Evolutionary conservation across 2,329 filamentous ascomycete species (phyloP), one percentile per base, ranked within the genome.

Genomic region (Ciborinia camelliae): DNA sequence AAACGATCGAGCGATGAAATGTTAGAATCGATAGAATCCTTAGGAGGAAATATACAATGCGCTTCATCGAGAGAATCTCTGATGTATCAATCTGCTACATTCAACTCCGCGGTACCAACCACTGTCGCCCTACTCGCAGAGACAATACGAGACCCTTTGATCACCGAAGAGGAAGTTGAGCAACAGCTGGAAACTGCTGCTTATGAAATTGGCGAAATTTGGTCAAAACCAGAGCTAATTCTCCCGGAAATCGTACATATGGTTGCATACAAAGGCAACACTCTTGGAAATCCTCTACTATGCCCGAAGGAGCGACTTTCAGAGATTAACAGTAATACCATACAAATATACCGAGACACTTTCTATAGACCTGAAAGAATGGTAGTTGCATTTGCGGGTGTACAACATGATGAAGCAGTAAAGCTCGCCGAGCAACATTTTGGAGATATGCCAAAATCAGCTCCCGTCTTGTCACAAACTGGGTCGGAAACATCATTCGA

Each of bases 41-140:
- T 99, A 3, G 95, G 95, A 43, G 95, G 95, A 39, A 97, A 97
- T 76, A 94, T 99, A 66, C 93, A 98, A 79, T 99, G 95, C 79
- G 93, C 94, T 14, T 97, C 93, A 1, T 96, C 92, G 2, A 85
- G 95, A 69, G 95, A 99, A 79, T 92, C 92, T 64, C 86, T 99
- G 79, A 99, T 99, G 95, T 99, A 99, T 81, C 95, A 99, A 78
- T 91, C 92, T 1, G 95, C 95, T 32, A 97, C 93, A 37, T 99
- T 99, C 85, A 99, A 99, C 81, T 89, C 89, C 32, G 89, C 92
- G 23, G 92, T 99, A 10, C 88, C 91, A 8, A 86, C 86, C 10
- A 92, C 94, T 15, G 86, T 96, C 30, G 91, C 84, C 37, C 79
- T 99, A 23, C 85, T 99, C 48, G 94, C 95, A 66, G 95, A 99